Evolutionary conservation across 176 grass and related monocot genomes (phyloP).

Genomic region (Poa pratensis): DNA sequence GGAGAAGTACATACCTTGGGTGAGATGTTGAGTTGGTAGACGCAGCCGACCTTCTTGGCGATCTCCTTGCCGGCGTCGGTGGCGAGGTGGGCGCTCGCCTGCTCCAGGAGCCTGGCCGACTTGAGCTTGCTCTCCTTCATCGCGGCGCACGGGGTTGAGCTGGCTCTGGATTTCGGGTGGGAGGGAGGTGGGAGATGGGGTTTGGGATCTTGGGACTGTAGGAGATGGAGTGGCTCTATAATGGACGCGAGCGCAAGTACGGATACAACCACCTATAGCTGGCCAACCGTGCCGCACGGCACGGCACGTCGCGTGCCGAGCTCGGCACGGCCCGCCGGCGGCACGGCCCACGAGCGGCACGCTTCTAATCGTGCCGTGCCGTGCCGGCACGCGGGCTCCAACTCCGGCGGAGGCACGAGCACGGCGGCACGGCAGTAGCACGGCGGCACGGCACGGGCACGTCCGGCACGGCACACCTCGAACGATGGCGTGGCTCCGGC

Average conservation of each 20-base stretch:
- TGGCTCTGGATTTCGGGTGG: neutral
- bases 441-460: too few species aligned
- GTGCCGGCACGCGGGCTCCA: too few species aligned
- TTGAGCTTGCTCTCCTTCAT: constrained; percentile 82
- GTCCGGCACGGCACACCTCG: too few species aligned
- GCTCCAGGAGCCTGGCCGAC: constrained; percentile 68
- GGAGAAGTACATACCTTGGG: constrained; percentile 54
- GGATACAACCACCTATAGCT: constrained; percentile 38
- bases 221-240: constrained; percentile 19
- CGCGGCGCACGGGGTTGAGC: neutral
- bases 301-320: too few species aligned
- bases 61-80: constrained; percentile 71
- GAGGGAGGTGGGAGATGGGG: neutral
- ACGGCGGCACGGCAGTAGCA: too few species aligned
- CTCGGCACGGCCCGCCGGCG: too few species aligned
- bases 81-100: constrained; percentile 72
- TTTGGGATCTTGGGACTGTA: constrained; percentile 7
- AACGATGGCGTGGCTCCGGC: too few species aligned
- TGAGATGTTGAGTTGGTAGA: constrained; percentile 90
- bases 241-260: neutral
- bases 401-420: too few species aligned
- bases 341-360: too few species aligned
- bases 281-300: too few species aligned
- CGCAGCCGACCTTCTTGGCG: constrained; percentile 72
- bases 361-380: too few species aligned